phyloP scores from a whole-genome alignment of 1,284 basidiomycete genomes.

The Heimioporus punctisporus region DNA sequence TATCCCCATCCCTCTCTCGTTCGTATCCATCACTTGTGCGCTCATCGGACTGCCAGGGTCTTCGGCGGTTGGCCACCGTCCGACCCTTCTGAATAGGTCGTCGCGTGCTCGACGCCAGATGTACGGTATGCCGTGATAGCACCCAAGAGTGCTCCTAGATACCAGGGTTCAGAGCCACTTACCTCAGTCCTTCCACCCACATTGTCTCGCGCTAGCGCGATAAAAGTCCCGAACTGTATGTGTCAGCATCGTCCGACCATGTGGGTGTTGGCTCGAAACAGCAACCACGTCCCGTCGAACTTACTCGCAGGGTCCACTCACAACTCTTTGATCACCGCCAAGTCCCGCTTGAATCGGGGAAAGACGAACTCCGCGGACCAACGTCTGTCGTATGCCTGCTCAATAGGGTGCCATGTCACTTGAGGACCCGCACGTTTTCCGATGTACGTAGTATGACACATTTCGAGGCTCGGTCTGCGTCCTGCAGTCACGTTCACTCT shows the following conservation, averaged over 20 bases:
- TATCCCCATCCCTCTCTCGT: neutral
- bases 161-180: slow-evolving; percentile 11
- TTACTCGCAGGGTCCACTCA: neutral
- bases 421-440: neutral
- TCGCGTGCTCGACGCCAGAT: neutral
- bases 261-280: neutral
- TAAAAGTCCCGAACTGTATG: neutral
- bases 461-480: neutral
- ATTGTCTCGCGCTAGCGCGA: neutral
- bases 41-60: slow-evolving; percentile 1
- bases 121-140: neutral
- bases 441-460: neutral
- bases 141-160: slow-evolving; percentile 1
- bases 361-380: neutral
- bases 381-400: neutral
- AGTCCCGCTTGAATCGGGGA: neutral
- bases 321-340: neutral
- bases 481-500: no score
- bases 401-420: neutral
- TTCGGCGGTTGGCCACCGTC: slow-evolving; percentile 1
- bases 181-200: slow-evolving; percentile 1
- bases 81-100: neutral
- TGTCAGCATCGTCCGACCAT: neutral
- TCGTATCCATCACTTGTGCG: neutral
- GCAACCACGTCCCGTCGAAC: neutral